Evolutionary conservation across 331 rosid genomes (phyloP).

Genomic region (Pyrus hybrid): DNA sequence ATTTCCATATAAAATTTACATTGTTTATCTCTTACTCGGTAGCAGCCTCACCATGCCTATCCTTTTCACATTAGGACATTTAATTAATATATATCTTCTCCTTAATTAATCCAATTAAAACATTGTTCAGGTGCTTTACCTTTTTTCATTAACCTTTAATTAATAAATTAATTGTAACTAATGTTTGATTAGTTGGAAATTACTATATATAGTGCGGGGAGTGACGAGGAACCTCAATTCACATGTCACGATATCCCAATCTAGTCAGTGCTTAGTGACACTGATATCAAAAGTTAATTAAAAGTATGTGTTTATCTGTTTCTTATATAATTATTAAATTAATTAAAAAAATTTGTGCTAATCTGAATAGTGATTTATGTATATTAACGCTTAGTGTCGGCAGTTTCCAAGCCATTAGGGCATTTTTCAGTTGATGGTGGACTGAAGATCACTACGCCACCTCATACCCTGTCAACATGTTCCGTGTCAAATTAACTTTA

Average conservation of each 20-base stretch:
- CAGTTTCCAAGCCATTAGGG: conserved; percentile 26
- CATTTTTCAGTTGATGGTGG: conserved; percentile 12
- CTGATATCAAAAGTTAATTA: conserved; percentile 5
- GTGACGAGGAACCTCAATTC: conserved; percentile 15
- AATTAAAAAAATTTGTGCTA: conserved; percentile 17
- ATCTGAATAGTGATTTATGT: conserved; percentile 15
- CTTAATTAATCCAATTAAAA: neutral
- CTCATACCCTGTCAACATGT: conserved; percentile 15
- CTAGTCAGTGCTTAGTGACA: neutral
- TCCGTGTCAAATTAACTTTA: conserved; percentile 7
- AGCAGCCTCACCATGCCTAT: neutral
- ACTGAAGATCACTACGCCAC: conserved; percentile 39
- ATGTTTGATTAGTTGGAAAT: neutral
- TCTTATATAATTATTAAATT: neutral
- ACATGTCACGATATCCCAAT: conserved; percentile 17
- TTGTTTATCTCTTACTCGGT: neutral
- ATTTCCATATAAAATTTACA: neutral
- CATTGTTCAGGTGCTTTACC: conserved; percentile 15
- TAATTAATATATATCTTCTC: neutral
- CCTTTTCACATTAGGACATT: neutral
- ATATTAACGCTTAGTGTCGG: neutral
- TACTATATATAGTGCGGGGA: conserved; percentile 4
- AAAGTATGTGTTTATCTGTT: conserved; percentile 24
- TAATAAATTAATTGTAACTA: conserved; percentile 16
- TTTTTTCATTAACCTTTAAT: neutral